Conservation (phyloP, 2,329 filamentous ascomycete genomes). For the Pseudogymnoascus sp. region DNA sequence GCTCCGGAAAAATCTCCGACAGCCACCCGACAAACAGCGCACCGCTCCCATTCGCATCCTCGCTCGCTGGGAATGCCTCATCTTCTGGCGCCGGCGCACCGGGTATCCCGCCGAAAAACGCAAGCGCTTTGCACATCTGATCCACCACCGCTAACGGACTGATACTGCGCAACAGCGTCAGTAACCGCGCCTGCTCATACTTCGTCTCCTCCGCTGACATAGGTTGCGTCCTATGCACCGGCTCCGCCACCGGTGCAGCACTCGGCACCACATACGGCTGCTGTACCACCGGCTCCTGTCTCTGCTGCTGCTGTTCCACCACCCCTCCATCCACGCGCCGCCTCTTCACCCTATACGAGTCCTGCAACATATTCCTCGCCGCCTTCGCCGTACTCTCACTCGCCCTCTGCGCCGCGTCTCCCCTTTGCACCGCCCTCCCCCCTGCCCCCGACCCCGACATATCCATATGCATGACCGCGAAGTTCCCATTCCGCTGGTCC, state of each 20-base stretch:
- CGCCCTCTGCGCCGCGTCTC: conserved; percentile 51
- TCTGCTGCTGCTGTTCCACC: conserved; percentile 11
- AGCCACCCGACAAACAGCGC: conserved; percentile 54
- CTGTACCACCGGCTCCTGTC: conserved; percentile 11
- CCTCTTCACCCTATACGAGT: conserved; percentile 41
- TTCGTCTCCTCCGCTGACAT: conserved; percentile 44
- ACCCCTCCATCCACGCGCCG: conserved; percentile 20
- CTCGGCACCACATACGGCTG: neutral
- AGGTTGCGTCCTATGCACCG: conserved; percentile 22
- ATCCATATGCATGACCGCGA: conserved; percentile 54
- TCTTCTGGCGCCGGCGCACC: conserved; percentile 43
- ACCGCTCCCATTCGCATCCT: conserved; percentile 47
- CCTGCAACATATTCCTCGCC: conserved; percentile 46
- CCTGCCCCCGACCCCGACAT: conserved; percentile 37
- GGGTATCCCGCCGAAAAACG: conserved; percentile 55
- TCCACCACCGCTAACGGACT: conserved; percentile 50
- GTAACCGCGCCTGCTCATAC: conserved; percentile 49
- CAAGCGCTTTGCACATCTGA: conserved; percentile 52
- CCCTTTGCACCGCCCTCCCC: conserved; percentile 41
- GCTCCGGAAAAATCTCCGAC: conserved; percentile 50
- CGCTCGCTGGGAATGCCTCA: conserved; percentile 47
- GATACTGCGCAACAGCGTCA: conserved; percentile 48
- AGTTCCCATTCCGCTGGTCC: conserved; percentile 49
- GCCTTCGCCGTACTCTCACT: conserved; percentile 54
- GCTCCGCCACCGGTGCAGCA: neutral